A percentile compares a stretch with the other conserved stretches of the same genome.
These are phyloP conservation scores for Talaromyces adpressus DNA, from an alignment of 495 filamentous ascomycete species.

Conservation along the genomic window DNA sequence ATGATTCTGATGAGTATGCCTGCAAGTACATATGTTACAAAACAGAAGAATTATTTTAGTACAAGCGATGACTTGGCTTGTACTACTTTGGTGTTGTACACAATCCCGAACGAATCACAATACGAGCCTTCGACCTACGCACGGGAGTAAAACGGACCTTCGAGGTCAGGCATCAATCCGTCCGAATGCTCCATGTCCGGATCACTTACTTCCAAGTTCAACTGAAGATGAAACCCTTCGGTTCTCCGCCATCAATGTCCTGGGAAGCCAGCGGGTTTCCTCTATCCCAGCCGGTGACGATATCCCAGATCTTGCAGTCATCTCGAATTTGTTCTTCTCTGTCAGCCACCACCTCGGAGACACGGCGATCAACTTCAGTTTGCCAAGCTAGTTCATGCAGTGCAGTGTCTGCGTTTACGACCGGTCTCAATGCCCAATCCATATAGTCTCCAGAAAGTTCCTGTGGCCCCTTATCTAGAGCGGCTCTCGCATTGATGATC, in stretches of 20 bases:
- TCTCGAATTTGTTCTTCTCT: conserved; percentile 8
- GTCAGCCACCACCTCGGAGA: conserved; percentile 1
- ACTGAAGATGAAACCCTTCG: not conserved
- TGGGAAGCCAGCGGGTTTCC: not conserved
- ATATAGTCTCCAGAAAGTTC: not conserved
- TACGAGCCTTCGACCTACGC: not conserved
- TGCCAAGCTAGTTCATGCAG: conserved; percentile 5
- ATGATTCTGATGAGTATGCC: not conserved
- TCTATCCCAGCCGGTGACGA: conserved; percentile 9
- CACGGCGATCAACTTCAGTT: conserved; percentile 12
- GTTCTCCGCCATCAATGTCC: not conserved
- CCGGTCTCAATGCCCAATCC: conserved; percentile 4
- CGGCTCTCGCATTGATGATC: conserved; percentile 30
- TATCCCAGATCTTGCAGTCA: conserved; percentile 12
- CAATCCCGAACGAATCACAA: not conserved
- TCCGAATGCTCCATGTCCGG: not conserved
- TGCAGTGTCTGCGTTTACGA: not conserved
- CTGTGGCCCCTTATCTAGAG: not conserved
- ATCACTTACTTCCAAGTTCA: not conserved
- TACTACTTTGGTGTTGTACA: not conserved
- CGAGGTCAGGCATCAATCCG: not conserved
- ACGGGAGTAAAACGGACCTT: not conserved
- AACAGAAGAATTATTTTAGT: not conserved
- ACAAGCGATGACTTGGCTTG: not conserved
- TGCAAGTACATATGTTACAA: not conserved